Evolutionary conservation across 2,329 filamentous ascomycete species (phyloP), one percentile per base, ranked within the genome.

Genomic region (Pseudocercospora fuligena): DNA sequence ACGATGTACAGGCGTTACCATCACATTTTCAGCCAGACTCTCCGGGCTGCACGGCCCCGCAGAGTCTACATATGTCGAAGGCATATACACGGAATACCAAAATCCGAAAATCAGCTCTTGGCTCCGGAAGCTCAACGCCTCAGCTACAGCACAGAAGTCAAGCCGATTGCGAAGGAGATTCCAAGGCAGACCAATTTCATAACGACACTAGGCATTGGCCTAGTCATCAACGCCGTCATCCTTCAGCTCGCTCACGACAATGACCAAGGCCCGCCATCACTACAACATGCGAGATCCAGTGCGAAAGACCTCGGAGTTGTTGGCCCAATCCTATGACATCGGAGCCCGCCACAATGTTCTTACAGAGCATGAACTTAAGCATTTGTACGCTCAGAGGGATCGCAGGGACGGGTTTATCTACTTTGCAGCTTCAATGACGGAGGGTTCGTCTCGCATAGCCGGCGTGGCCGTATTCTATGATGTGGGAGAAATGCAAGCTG

Each of bases 201-300:
- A 19, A 16, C 25, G n/a, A 31, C 27, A 5, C 16, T 56, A 19
- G 51, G 51, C 23, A 33, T 19, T n/a, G 51, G 51, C 11, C 23
- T 31, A 12, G 23, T 29, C 27, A 27, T 56, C 23, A 56, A 56
- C 14, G 21, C 25, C 16, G 27, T 33, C 5, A 56, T 56, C 25
- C 27, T 27, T 11, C 5, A n/a, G 51, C 51, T 56, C 12, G 16
- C 27, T 31, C 51, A 56, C 25, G 51, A 56, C 1, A 31, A 56
- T 16, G 51, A 56, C 16, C 51, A 56, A 56, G 51, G 51, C 23
- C 51, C 23, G 12, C 51, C 51, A 56, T 31, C 23, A 56, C 27
- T 56, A 33, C 51, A 56, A n/a, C 51, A n/a, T 11, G 16, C 51
- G 9, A 31, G 5, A 27, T 9, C 11, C n/a, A 56, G 27, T 5